phyloP scores from a whole-genome alignment of 2,329 filamentous ascomycete genomes.

The Alternaria infectoria region DNA sequence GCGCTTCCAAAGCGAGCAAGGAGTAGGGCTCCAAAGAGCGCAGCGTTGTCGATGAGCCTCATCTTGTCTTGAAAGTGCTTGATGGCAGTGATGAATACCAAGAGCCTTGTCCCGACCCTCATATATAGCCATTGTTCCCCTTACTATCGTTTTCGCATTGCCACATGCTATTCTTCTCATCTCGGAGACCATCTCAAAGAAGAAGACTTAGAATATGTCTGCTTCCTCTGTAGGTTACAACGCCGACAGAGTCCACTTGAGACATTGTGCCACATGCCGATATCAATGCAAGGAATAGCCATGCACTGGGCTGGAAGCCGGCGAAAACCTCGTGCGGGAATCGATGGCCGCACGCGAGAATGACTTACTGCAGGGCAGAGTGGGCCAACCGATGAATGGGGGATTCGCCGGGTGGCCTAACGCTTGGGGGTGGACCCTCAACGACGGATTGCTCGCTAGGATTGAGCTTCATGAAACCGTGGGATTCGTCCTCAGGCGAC shows the following conservation, averaged over 20 bases:
- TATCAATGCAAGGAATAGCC: background rate
- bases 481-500: background rate
- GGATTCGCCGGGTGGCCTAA: background rate
- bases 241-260: slow-evolving; percentile 3
- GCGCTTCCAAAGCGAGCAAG: background rate
- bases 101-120: background rate
- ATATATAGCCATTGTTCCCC: slow-evolving; percentile 9
- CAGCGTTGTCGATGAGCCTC: slow-evolving; percentile 6
- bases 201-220: background rate
- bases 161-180: slow-evolving; percentile 1
- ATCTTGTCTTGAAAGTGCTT: slow-evolving; percentile 3
- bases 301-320: slow-evolving; percentile 7
- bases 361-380: slow-evolving; percentile 2
- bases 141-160: slow-evolving; percentile 1
- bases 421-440: background rate
- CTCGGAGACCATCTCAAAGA: slow-evolving; percentile 8
- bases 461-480: background rate
- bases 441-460: background rate
- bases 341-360: slow-evolving; percentile 1
- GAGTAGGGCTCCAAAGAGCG: slow-evolving; percentile 4
- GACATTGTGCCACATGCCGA: slow-evolving; percentile 1
- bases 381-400: slow-evolving; percentile 3
- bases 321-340: background rate
- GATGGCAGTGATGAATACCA: background rate
- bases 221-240: slow-evolving; percentile 4